Conservation (phyloP, 306 rosid genomes). For the Medicago lupulina region DNA sequence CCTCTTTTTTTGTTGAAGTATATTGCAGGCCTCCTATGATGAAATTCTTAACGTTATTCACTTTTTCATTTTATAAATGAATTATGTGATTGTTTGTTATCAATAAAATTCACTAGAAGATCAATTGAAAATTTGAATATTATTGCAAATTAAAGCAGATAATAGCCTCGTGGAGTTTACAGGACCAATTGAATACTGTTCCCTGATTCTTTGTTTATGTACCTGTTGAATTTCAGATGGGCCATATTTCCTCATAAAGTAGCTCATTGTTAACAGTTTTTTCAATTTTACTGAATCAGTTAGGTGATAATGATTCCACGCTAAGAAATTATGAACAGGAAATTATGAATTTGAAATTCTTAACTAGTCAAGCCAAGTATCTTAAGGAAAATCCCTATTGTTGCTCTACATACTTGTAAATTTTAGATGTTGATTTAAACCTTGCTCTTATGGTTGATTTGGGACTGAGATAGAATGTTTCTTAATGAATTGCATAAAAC, state of each 20-base stretch:
- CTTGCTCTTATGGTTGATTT: slow-evolving; percentile 18
- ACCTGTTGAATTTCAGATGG: background rate
- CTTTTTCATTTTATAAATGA: background rate
- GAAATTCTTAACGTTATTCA: background rate
- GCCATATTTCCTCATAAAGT: background rate
- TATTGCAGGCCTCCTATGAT: background rate
- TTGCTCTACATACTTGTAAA: background rate
- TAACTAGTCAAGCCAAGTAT: background rate
- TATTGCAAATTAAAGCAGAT: background rate
- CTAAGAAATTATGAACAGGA: background rate
- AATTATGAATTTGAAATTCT: background rate
- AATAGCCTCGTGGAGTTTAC: background rate
- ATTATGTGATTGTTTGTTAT: background rate
- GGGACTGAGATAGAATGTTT: background rate
- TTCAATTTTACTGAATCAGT: background rate
- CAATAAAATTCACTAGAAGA: slow-evolving; percentile 11
- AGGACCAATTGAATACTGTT: background rate
- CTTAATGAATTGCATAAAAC: background rate
- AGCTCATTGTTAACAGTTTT: background rate
- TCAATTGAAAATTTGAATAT: background rate
- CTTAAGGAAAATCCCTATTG: background rate
- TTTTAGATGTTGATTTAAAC: background rate
- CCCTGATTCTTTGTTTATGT: background rate
- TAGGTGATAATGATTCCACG: background rate
- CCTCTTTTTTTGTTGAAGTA: background rate